Conservation (phyloP, 2,329 filamentous ascomycete species). For the Colletotrichum limetticola region DNA sequence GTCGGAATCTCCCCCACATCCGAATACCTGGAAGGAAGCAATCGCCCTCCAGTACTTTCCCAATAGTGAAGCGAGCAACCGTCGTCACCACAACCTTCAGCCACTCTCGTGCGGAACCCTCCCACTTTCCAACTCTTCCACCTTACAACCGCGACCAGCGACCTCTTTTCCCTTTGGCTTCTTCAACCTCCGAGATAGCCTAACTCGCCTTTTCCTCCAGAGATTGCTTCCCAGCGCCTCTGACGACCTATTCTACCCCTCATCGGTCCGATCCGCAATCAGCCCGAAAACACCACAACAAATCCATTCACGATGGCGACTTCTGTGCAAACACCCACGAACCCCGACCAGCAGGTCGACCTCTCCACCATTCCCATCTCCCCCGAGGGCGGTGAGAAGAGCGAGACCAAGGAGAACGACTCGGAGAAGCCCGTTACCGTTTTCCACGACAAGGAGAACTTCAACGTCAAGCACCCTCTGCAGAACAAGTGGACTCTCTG, state of each 20-base stretch:
- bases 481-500: conserved; percentile 98
- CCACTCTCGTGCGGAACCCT: conserved; percentile 33
- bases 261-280: conserved; percentile 19
- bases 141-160: conserved; percentile 14
- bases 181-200: conserved; percentile 3
- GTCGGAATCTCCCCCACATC: conserved; percentile 37
- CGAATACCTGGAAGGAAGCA: conserved; percentile 40
- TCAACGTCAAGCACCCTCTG: conserved; percentile 98
- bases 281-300: conserved; percentile 20
- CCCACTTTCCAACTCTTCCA: conserved; percentile 28
- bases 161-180: neutral
- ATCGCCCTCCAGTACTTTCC: conserved; percentile 40
- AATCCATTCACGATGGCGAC: conserved; percentile 48
- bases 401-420: conserved; percentile 59
- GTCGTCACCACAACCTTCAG: conserved; percentile 25
- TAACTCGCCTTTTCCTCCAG: conserved; percentile 18
- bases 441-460: conserved; percentile 98
- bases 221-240: conserved; percentile 20
- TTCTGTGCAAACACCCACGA: conserved; percentile 38
- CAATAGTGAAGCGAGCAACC: conserved; percentile 33
- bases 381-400: conserved; percentile 67
- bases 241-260: conserved; percentile 13
- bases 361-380: conserved; percentile 76
- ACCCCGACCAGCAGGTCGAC: conserved; percentile 65
- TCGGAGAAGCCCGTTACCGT: conserved; percentile 83